These are phyloP conservation scores for Russula sp. DNA, from an alignment of 768 basidiomycete genomes.

Conservation along the genomic window DNA sequence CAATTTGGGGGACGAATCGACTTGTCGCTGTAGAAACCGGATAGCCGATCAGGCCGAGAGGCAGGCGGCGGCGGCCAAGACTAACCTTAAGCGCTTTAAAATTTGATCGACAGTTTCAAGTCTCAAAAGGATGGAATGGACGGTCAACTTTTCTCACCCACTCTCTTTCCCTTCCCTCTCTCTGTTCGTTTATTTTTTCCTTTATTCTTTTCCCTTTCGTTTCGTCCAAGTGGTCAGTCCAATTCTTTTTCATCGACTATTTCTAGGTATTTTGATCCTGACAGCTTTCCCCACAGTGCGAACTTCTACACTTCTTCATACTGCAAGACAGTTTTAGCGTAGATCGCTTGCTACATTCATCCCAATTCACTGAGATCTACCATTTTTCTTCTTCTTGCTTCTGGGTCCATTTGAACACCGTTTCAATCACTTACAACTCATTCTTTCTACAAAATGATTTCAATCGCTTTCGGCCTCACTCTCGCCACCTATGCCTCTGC, in stretches of 20 bases:
- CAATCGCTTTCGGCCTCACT: slow-evolving; percentile 56
- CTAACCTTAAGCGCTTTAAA: not conserved
- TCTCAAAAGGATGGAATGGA: slow-evolving; percentile 7
- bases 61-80: not conserved
- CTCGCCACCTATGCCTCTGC: slow-evolving; percentile 57
- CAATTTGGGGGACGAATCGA: slow-evolving; percentile 1
- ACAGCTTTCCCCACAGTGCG: slow-evolving; percentile 37
- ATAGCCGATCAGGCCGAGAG: not conserved
- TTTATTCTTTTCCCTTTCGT: slow-evolving; percentile 33
- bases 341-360: slow-evolving; percentile 69
- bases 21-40: slow-evolving; percentile 9
- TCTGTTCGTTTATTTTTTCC: slow-evolving; percentile 41
- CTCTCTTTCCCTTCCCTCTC: slow-evolving; percentile 31
- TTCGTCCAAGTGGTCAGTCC: slow-evolving; percentile 44
- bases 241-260: not conserved
- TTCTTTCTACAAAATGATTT: slow-evolving; percentile 56
- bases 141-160: not conserved
- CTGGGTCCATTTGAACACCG: slow-evolving; percentile 39
- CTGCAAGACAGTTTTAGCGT: slow-evolving; percentile 78
- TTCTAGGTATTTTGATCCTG: slow-evolving; percentile 7
- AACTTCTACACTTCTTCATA: slow-evolving; percentile 42
- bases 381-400: slow-evolving; percentile 32
- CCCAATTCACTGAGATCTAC: slow-evolving; percentile 43
- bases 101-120: not conserved
- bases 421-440: slow-evolving; percentile 38